phyloP scores from a whole-genome alignment of 2,329 filamentous ascomycete genomes.

The Colletotrichum gigasporum region DNA sequence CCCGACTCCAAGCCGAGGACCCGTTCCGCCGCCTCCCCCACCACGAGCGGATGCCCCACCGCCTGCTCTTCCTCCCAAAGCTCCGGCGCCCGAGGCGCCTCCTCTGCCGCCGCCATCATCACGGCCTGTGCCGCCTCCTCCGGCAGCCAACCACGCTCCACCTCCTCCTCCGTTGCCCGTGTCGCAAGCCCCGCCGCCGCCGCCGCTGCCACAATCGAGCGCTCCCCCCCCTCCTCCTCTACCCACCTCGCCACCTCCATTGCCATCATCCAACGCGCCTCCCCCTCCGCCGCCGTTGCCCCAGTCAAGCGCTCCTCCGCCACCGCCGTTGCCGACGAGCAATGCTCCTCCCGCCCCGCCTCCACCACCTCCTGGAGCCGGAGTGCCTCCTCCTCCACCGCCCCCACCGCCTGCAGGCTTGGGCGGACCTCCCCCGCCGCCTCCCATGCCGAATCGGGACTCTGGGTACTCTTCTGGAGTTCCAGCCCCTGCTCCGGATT shows the following conservation, averaged over 20 bases:
- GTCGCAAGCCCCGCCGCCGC: constrained; percentile 44
- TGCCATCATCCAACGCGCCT: constrained; percentile 31
- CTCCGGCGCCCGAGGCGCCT: constrained; percentile 53
- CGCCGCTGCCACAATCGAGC: constrained; percentile 36
- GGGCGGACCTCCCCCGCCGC: constrained; percentile 58
- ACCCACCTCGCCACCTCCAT: constrained; percentile 37
- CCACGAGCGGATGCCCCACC: constrained; percentile 47
- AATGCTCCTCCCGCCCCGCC: constrained; percentile 45
- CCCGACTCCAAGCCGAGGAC: constrained; percentile 76
- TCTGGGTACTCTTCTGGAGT: constrained; percentile 65
- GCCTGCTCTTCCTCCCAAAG: constrained; percentile 60
- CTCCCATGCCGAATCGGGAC: constrained; percentile 66
- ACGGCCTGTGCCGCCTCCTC: constrained; percentile 63
- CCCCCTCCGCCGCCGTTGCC: constrained; percentile 49
- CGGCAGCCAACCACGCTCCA: constrained; percentile 50
- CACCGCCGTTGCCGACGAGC: constrained; percentile 49
- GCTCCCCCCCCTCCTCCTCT: constrained; percentile 47
- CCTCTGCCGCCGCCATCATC: constrained; percentile 61
- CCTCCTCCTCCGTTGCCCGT: constrained; percentile 47
- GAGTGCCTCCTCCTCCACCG: constrained; percentile 45
- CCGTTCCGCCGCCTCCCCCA: constrained; percentile 77
- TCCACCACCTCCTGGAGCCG: constrained; percentile 50
- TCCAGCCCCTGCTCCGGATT: constrained; percentile 54
- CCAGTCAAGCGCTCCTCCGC: constrained; percentile 43
- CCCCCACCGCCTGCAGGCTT: constrained; percentile 46